phyloP scores from a whole-genome alignment of 2,329 filamentous ascomycete species.

The Arthrobotrys megalospora region DNA sequence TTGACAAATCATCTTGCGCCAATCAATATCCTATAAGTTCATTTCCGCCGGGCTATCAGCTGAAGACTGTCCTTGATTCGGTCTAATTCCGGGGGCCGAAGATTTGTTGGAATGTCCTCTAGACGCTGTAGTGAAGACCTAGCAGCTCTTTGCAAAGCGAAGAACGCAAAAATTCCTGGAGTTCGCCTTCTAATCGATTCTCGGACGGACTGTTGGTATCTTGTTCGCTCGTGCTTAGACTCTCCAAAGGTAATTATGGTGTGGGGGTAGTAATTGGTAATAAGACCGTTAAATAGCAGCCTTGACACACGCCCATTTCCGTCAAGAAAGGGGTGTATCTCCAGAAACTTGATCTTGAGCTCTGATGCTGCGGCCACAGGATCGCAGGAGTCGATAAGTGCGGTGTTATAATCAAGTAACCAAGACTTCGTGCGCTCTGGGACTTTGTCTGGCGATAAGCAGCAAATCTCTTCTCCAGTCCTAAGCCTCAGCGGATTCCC shows the following conservation, averaged over 20 bases:
- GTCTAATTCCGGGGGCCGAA: neutral
- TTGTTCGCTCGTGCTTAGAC: neutral
- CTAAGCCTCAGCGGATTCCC: neutral
- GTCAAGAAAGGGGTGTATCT: constrained; percentile 38
- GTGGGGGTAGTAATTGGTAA: constrained; percentile 19
- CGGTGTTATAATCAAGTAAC: neutral
- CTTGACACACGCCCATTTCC: constrained; percentile 37
- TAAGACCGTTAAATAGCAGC: constrained; percentile 23
- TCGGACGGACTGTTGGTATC: constrained; percentile 11
- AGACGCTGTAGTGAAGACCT: neutral
- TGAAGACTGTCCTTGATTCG: neutral
- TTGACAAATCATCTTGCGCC: too few relatives aligned
- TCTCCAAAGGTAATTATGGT: constrained; percentile 25
- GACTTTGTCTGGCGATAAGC: neutral
- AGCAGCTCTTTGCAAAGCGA: neutral
- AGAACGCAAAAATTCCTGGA: neutral
- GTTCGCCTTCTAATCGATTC: constrained; percentile 8
- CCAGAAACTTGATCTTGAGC: constrained; percentile 40
- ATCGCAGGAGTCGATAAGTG: neutral
- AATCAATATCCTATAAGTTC: too few relatives aligned
- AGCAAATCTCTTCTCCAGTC: neutral
- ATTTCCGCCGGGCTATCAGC: neutral
- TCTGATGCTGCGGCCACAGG: constrained; percentile 2
- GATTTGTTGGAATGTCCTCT: neutral
- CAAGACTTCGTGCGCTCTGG: neutral